phyloP scores from a whole-genome alignment of 1,284 basidiomycete genomes.

The Puccinia polysora region DNA sequence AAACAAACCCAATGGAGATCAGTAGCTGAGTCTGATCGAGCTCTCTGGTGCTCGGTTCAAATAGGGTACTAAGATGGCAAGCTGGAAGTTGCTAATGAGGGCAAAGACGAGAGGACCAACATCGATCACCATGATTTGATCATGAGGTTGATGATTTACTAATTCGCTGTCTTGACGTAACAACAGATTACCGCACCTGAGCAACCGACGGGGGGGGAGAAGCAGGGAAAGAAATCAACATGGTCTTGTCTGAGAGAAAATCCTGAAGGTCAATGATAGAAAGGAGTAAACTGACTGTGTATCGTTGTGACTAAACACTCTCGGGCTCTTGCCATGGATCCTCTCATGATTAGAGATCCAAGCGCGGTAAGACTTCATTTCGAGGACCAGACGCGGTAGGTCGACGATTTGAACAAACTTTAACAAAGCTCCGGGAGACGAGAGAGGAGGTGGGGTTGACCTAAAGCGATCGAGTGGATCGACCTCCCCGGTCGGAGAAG shows the following conservation, averaged over 20 bases:
- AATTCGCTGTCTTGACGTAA: constrained; percentile 13
- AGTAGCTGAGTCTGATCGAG: too few species aligned
- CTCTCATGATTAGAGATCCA: constrained; percentile 51
- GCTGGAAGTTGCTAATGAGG: neutral
- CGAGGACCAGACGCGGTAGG: constrained; percentile 51
- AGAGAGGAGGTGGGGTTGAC: neutral
- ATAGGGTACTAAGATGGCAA: neutral
- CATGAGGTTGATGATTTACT: constrained; percentile 22
- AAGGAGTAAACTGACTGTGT: constrained; percentile 20
- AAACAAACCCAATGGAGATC: neutral
- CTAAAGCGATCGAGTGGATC: constrained; percentile 7
- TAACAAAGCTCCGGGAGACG: neutral
- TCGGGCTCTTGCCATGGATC: constrained; percentile 28
- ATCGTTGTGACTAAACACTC: constrained; percentile 41
- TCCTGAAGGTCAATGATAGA: too few species aligned
- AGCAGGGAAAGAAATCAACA: neutral
- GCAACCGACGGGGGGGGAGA: neutral
- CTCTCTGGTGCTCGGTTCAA: neutral
- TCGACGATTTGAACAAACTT: constrained; percentile 50
- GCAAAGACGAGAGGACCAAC: constrained; percentile 13
- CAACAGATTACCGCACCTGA: constrained; percentile 75
- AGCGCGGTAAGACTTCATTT: constrained; percentile 52
- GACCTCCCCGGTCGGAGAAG: neutral
- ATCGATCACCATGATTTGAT: constrained; percentile 41
- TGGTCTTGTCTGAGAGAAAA: neutral